These are phyloP conservation scores for Xanthoconium separans DNA, from an alignment of 1,284 basidiomycete species.

Conservation along the genomic window DNA sequence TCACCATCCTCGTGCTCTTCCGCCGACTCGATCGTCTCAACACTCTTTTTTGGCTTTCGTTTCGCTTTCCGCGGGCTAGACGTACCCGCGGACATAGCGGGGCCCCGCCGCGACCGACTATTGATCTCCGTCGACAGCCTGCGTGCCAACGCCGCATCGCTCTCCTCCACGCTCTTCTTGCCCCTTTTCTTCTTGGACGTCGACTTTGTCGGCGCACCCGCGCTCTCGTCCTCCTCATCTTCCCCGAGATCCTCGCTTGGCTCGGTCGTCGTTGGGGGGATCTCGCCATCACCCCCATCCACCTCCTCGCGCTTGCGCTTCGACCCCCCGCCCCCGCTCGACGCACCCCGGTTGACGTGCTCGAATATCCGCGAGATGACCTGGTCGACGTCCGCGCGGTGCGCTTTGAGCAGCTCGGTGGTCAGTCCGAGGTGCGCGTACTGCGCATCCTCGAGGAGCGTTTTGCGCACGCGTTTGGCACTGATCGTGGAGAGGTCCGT, in stretches of 20 bases:
- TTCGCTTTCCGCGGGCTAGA: slow-evolving; percentile 40
- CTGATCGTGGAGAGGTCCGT: slow-evolving; percentile 73
- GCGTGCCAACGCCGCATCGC: slow-evolving; percentile 68
- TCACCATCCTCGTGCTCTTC: slow-evolving; percentile 46
- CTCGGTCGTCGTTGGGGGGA: slow-evolving; percentile 25
- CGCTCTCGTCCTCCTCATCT: too few relatives aligned
- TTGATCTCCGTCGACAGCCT: slow-evolving; percentile 73
- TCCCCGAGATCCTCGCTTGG: slow-evolving; percentile 31
- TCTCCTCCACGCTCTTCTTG: slow-evolving; percentile 41
- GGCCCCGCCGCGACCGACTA: slow-evolving; percentile 52
- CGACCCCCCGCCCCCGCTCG: slow-evolving; percentile 30
- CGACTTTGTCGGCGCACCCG: slow-evolving; percentile 32
- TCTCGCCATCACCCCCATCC: slow-evolving; percentile 28
- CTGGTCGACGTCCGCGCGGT: slow-evolving; percentile 57
- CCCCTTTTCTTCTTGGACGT: slow-evolving; percentile 46
- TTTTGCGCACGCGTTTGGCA: slow-evolving; percentile 73
- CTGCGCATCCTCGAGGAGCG: slow-evolving; percentile 49
- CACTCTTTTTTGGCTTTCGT: slow-evolving; percentile 56
- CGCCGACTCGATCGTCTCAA: slow-evolving; percentile 56
- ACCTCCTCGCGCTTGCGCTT: slow-evolving; percentile 33
- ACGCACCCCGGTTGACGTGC: slow-evolving; percentile 44
- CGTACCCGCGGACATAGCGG: slow-evolving; percentile 47
- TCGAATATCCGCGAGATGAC: slow-evolving; percentile 63
- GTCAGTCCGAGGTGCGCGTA: slow-evolving; percentile 43
- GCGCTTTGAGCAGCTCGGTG: slow-evolving; percentile 52